These are phyloP conservation scores for Capsella rubella DNA, from an alignment of 441 rosid species.

Conservation along the genomic window DNA sequence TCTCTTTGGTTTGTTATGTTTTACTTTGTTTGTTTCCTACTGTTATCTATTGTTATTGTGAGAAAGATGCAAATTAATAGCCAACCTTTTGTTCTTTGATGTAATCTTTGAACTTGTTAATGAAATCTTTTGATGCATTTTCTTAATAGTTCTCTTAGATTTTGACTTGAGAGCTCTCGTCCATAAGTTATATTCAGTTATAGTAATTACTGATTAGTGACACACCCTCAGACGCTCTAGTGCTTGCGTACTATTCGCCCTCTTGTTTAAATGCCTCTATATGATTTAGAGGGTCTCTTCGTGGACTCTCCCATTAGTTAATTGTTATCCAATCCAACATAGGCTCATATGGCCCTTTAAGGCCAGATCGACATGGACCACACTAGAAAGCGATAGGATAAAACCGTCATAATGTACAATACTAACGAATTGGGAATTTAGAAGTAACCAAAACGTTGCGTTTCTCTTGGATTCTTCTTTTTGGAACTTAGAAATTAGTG, in stretches of 20 bases:
- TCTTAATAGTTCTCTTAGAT: not conserved
- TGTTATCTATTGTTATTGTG: constrained; percentile 18
- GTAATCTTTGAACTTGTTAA: constrained; percentile 11
- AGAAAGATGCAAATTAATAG: not conserved
- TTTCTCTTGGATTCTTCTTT: not conserved
- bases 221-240: not conserved
- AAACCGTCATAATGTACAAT: not conserved
- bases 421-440: not conserved
- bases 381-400: not conserved
- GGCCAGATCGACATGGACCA: constrained; percentile 4
- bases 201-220: not conserved
- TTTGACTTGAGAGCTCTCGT: not conserved
- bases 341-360: constrained; percentile 21
- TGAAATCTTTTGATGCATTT: constrained; percentile 11
- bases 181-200: not conserved
- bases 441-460: not conserved
- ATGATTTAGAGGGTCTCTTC: not conserved
- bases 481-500: not conserved
- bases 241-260: not conserved
- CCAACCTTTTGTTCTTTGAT: constrained; percentile 22
- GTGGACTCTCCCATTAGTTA: not conserved
- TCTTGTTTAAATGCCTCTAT: not conserved
- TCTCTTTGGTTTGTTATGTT: constrained; percentile 30
- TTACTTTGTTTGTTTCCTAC: not conserved
- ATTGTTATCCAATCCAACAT: not conserved